Evolutionary conservation across 345 rosid species (phyloP).

Genomic region (Pugionium cornutum): DNA sequence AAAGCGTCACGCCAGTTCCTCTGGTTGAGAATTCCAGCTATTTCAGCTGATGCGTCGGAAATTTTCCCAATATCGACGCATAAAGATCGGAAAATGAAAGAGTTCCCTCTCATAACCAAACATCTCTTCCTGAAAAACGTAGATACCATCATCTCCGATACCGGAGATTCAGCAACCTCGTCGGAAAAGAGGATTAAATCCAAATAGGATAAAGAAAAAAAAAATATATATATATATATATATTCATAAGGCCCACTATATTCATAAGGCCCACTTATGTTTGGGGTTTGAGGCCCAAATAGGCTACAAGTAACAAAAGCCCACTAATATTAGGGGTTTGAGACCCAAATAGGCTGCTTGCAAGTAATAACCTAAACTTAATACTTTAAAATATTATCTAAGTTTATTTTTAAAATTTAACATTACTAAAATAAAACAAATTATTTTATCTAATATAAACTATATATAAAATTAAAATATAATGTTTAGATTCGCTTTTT

Average conservation of each 20-base stretch:
- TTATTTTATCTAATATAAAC: no score
- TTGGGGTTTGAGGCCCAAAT: conserved; percentile 13
- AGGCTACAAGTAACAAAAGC: no score
- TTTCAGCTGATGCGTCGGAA: conserved; percentile 33
- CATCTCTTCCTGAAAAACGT: conserved; percentile 16
- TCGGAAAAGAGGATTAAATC: conserved; percentile 14
- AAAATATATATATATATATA: background rate
- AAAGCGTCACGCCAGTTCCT: conserved; percentile 55
- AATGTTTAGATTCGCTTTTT: no score
- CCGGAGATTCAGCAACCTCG: conserved; percentile 22
- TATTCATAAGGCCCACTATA: conserved; percentile 9
- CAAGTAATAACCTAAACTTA: no score
- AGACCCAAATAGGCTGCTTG: no score
- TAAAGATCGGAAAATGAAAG: conserved; percentile 32
- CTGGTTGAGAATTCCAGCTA: conserved; percentile 48
- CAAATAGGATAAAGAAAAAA: background rate
- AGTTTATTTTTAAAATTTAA: no score
- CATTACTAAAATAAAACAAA: no score
- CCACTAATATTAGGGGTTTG: no score
- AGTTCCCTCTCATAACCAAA: background rate
- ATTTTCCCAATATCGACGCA: conserved; percentile 21
- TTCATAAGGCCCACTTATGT: background rate
- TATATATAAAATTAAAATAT: no score
- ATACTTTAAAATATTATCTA: no score
- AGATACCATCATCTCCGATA: conserved; percentile 27